phyloP scores from a whole-genome alignment of 78 protist genomes.

The Chrysochromulina tobinii region DNA sequence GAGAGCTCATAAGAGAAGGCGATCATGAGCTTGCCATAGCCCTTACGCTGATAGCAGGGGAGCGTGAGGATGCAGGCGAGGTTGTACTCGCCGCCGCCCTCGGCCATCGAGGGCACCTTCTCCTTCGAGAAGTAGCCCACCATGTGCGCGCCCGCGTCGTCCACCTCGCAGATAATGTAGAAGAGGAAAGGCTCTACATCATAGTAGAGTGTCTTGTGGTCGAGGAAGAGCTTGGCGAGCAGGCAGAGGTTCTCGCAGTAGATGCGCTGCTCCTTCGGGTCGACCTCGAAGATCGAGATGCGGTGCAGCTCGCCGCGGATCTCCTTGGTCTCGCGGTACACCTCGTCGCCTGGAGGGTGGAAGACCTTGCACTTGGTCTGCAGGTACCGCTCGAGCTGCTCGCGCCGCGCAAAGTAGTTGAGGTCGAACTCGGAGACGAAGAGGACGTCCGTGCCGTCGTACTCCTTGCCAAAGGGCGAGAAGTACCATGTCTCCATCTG shows the following conservation, averaged over 20 bases:
- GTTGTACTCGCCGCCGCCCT: slow-evolving; percentile 69
- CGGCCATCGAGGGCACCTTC: slow-evolving; percentile 63
- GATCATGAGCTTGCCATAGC: slow-evolving; percentile 92
- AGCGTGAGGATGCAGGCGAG: slow-evolving; percentile 95
- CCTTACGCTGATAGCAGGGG: slow-evolving; percentile 77
- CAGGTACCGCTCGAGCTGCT: slow-evolving; percentile 56
- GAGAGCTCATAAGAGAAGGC: slow-evolving; percentile 87
- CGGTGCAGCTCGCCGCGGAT: slow-evolving; percentile 68
- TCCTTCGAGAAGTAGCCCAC: slow-evolving; percentile 97
- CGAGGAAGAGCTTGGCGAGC: slow-evolving; percentile 91
- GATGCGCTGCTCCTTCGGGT: neutral
- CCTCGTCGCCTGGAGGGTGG: slow-evolving; percentile 95
- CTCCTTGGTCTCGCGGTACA: slow-evolving; percentile 72
- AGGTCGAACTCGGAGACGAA: slow-evolving; percentile 91
- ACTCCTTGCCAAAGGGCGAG: slow-evolving; percentile 93
- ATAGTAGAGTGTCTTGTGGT: slow-evolving; percentile 84
- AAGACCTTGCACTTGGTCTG: slow-evolving; percentile 12
- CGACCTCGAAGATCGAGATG: slow-evolving; percentile 56
- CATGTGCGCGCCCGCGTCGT: slow-evolving; percentile 70
- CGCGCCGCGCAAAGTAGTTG: slow-evolving; percentile 63
- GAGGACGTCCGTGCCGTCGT: slow-evolving; percentile 62
- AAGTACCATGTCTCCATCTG: slow-evolving; percentile 94
- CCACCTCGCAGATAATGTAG: slow-evolving; percentile 87
- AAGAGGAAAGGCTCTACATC: slow-evolving; percentile 96
- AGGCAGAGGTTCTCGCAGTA: slow-evolving; percentile 80